phyloP scores from a whole-genome alignment of 164 flowering plant species.

The Stephania cephalantha region DNA sequence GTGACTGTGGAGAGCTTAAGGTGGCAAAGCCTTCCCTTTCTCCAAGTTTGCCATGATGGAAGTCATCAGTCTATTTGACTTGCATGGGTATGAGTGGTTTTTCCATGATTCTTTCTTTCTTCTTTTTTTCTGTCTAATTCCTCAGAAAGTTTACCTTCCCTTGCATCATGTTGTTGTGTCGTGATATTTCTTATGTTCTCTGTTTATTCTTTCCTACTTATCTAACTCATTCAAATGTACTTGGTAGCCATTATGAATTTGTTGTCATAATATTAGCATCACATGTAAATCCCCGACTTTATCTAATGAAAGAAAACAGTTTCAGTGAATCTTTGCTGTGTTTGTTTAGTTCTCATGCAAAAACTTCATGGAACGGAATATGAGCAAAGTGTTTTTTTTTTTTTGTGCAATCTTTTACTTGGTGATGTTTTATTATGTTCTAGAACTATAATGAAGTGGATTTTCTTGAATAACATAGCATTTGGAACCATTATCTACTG shows the following conservation, averaged over 20 bases:
- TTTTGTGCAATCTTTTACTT: not conserved
- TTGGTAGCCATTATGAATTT: not conserved
- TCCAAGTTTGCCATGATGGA: constrained; percentile 60
- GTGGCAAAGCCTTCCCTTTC: constrained; percentile 76
- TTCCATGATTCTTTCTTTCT: not conserved
- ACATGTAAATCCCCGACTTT: not conserved
- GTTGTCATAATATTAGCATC: not conserved
- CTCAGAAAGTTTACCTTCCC: not conserved
- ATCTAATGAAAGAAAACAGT: not conserved
- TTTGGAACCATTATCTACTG: not conserved
- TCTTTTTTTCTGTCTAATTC: not conserved
- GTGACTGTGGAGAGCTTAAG: constrained; percentile 83
- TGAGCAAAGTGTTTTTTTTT: not conserved
- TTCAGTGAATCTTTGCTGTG: not conserved
- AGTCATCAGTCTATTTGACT: constrained; percentile 6
- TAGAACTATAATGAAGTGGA: not conserved
- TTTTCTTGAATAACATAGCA: not conserved
- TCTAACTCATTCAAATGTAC: not conserved
- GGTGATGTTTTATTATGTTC: not conserved
- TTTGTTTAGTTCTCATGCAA: not conserved
- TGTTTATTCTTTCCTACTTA: not conserved
- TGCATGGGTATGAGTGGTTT: not conserved
- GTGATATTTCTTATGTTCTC: not conserved
- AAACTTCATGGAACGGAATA: not conserved
- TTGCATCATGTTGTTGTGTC: not conserved